Base-by-base conservation (phyloP, 805 yeast genomes). In the Helenozyma baotianmanensis region DNA sequence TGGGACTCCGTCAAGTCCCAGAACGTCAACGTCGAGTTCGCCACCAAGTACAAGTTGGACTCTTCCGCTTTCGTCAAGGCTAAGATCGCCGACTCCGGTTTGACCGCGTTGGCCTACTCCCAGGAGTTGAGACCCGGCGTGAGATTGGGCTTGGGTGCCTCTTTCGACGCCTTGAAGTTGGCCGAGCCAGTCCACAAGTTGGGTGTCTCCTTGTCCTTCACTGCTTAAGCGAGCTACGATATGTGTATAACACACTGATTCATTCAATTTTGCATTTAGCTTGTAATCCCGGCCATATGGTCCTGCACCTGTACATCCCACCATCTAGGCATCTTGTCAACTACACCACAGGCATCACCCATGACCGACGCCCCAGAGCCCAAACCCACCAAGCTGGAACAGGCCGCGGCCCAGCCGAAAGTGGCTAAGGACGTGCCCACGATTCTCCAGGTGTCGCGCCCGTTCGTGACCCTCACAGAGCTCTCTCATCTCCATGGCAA, bases 101-200 rank as follows among this genome's bases (percentile, higher is more conserved):
- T 88, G 54, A 82, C 96, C 51, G 88, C 96, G 48, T 72, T 92
- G 56, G 76, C 96, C 45, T 92, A 89, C 82, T 83, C 90, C 60
- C 97, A 90, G 74, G 81, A 77, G 54, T 77, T 92, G 66, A 85
- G 90, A 74, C 94, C 94, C 43, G 97, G 97, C 68, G 96, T 92
- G 54, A 86, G 85, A 59, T 74, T 92, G 55, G 98, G 98, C 65
- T 77, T 92, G 48, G 98, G 98, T 76, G 84, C 94, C 54, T 87
- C 95, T 45, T 81, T 92, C 69, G 96, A 92, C 68, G 95, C 97
- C 56, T 78, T 89, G 68, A 84, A 90, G 68, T 77, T 90, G 60
- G 80, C 85, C 61, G 97, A 89, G 76, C 86, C 96, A 47, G 95
- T 92, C 58, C 98, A 92, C 81, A 89, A 92, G 80, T 76, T 92